Evolutionary conservation across 345 rosid species (phyloP).

Genomic region (Carallia pectinifolia): DNA sequence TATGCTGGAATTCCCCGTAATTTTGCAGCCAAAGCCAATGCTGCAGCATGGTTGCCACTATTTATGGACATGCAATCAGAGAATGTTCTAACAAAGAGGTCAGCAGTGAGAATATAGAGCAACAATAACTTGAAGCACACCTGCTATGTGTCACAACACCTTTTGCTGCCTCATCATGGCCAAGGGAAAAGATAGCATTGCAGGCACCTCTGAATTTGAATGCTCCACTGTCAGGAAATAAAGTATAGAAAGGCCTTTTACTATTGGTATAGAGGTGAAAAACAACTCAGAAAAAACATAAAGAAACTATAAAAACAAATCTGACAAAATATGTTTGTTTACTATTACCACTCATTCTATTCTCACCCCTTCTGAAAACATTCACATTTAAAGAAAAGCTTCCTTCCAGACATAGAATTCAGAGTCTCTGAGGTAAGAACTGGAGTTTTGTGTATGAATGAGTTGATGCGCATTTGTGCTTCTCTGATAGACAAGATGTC

Average conservation of each 20-base stretch:
- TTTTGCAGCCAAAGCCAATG: slow-evolving; percentile 88
- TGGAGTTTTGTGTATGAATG: slow-evolving; percentile 67
- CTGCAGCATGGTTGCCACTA: slow-evolving; percentile 97
- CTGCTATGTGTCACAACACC: slow-evolving; percentile 97
- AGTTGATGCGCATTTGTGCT: slow-evolving; percentile 57
- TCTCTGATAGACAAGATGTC: slow-evolving; percentile 69
- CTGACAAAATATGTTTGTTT: not conserved
- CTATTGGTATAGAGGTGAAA: slow-evolving; percentile 1
- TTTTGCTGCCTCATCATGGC: slow-evolving; percentile 59
- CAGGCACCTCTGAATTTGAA: slow-evolving; percentile 95
- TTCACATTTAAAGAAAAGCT: slow-evolving; percentile 79
- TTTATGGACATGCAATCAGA: slow-evolving; percentile 24
- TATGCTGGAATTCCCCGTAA: slow-evolving; percentile 66
- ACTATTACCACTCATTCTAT: slow-evolving; percentile 7
- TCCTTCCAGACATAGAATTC: slow-evolving; percentile 57
- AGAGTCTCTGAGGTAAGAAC: slow-evolving; percentile 70
- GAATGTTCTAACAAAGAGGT: slow-evolving; percentile 5
- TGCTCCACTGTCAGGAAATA: slow-evolving; percentile 58
- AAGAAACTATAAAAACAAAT: not conserved
- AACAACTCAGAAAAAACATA: not conserved
- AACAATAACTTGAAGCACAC: slow-evolving; percentile 26
- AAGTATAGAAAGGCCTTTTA: not conserved
- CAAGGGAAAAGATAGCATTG: slow-evolving; percentile 76
- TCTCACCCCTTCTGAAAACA: slow-evolving; percentile 89
- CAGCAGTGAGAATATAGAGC: slow-evolving; percentile 1